Conservation (phyloP, 352 stramenopile species). For the Pythium chondricola region DNA sequence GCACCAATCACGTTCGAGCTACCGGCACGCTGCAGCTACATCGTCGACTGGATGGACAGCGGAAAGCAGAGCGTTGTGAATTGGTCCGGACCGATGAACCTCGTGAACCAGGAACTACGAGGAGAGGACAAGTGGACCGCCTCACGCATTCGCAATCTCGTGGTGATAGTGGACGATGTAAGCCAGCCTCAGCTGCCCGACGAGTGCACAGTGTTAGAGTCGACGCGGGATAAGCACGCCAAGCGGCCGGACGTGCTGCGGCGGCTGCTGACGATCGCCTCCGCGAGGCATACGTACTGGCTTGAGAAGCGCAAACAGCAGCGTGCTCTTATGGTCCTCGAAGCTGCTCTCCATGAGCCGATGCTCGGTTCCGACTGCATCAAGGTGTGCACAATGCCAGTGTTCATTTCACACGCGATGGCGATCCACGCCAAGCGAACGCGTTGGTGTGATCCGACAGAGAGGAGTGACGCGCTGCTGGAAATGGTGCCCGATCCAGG, state of each 20-base stretch:
- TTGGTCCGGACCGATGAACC: conserved; percentile 33
- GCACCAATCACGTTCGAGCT: conserved; percentile 23
- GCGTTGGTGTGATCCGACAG: no score
- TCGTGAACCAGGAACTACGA: conserved; percentile 38
- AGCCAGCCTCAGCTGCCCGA: no score
- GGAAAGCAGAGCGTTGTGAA: conserved; percentile 8
- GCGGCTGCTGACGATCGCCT: conserved; percentile 1
- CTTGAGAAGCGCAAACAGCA: conserved; percentile 1
- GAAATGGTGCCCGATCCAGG: conserved; percentile 41
- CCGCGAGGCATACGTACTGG: conserved; percentile 5
- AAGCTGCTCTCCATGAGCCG: conserved; percentile 24
- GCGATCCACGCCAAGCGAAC: conserved; percentile 44
- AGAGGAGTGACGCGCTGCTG: conserved; percentile 34
- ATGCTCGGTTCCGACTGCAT: conserved; percentile 45
- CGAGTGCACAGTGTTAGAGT: neutral
- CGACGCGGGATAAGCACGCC: neutral
- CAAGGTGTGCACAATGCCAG: conserved; percentile 39
- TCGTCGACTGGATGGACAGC: conserved; percentile 39
- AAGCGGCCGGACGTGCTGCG: conserved; percentile 8
- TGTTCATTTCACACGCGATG: conserved; percentile 72
- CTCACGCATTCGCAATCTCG: neutral
- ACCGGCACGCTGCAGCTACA: conserved; percentile 33
- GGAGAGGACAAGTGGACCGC: conserved; percentile 2
- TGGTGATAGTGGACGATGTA: conserved; percentile 20
- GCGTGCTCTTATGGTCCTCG: neutral